Conservation (phyloP, 2,329 filamentous ascomycete species). For the Samsoniella hepiali region DNA sequence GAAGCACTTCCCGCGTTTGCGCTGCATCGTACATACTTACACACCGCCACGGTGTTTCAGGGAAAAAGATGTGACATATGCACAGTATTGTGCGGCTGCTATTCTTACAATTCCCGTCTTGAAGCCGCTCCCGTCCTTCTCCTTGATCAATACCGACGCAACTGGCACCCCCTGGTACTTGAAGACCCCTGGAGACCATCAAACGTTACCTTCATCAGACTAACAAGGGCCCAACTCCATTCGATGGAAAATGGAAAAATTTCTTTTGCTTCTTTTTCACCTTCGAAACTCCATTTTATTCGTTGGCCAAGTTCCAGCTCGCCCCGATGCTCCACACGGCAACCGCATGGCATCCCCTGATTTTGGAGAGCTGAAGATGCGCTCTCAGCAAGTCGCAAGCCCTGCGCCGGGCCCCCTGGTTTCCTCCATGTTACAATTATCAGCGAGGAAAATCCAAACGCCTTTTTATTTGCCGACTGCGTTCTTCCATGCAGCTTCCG, state of each 20-base stretch:
- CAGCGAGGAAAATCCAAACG: not conserved
- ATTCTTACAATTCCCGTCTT: constrained; percentile 12
- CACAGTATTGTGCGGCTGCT: not conserved
- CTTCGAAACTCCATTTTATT: constrained; percentile 5
- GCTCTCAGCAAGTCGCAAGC: constrained; percentile 2
- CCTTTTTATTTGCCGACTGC: not conserved
- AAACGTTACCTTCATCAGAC: constrained; percentile 10
- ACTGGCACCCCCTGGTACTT: not conserved
- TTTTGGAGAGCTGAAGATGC: not conserved
- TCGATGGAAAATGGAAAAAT: not conserved
- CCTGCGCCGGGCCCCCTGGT: not conserved
- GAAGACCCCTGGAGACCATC: not conserved
- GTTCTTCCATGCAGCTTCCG: not conserved
- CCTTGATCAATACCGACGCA: not conserved
- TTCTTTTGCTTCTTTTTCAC: not conserved
- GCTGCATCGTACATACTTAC: constrained; percentile 1
- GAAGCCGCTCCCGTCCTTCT: constrained; percentile 1
- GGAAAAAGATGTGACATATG: not conserved
- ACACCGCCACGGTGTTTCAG: not conserved
- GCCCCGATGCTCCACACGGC: constrained; percentile 5
- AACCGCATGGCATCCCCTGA: constrained; percentile 12
- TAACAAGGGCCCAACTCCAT: not conserved
- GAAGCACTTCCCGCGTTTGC: not conserved
- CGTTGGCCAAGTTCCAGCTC: not conserved
- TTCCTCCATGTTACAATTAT: not conserved